Percentiles rank a stretch among this genome's conserved stretches.
These are phyloP conservation scores for Monsonia emarginata DNA, from an alignment of 441 rosid genomes.

Conservation along the genomic window DNA sequence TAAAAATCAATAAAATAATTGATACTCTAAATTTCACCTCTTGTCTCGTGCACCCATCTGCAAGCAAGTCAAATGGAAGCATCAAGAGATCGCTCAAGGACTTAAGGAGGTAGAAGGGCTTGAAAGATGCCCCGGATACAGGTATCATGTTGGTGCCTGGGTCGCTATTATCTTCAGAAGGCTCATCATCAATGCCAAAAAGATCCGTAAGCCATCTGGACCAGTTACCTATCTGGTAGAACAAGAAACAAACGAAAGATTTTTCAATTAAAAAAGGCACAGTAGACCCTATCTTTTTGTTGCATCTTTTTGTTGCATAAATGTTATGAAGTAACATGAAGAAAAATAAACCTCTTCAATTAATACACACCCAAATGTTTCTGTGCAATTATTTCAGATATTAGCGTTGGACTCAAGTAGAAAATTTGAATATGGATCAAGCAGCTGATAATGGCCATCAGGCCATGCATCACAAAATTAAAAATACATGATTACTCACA, in stretches of 20 bases:
- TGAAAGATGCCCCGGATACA: constrained; percentile 39
- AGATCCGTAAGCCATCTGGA: constrained; percentile 88
- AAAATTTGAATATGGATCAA: background rate
- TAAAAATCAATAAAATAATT: no score
- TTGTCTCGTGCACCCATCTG: constrained; percentile 53
- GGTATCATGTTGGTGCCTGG: constrained; percentile 10
- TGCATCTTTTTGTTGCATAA: background rate
- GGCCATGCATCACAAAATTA: no score
- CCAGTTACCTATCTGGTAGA: constrained; percentile 87
- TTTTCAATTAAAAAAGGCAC: background rate
- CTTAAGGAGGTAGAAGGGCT: constrained; percentile 73
- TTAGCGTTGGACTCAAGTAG: no score
- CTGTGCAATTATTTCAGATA: no score
- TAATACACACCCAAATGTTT: no score
- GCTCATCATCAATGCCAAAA: constrained; percentile 57
- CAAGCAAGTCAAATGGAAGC: constrained; percentile 92
- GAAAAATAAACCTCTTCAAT: background rate
- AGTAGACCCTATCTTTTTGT: background rate
- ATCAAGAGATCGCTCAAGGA: constrained; percentile 94
- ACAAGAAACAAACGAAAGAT: background rate
- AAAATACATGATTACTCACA: background rate
- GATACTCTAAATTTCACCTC: constrained; percentile 40
- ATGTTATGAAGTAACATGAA: background rate
- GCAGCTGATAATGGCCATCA: background rate
- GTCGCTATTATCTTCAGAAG: constrained; percentile 28